Evolutionary conservation across 2,329 filamentous ascomycete species (phyloP).

Genomic region (Chrysoporthe puriensis): DNA sequence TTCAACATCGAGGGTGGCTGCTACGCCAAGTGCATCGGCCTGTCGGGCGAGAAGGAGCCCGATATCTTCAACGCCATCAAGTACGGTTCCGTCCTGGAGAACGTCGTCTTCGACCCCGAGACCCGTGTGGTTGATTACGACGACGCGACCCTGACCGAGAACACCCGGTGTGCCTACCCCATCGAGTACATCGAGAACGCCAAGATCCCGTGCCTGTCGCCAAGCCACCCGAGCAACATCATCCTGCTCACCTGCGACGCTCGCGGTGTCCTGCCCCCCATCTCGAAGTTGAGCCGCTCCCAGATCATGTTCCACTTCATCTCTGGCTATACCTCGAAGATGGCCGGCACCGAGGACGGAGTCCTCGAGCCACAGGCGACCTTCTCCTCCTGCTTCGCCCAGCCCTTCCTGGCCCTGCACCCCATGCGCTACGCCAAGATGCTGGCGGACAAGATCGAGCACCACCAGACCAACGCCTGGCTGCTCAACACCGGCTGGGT

Average conservation of each 20-base stretch:
- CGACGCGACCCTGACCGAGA: constrained; percentile 92
- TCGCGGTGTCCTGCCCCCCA: constrained; percentile 93
- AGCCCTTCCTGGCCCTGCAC: constrained; percentile 98
- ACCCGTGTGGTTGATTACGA: constrained; percentile 95
- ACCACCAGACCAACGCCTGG: constrained; percentile 96
- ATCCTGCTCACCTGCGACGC: constrained; percentile 98
- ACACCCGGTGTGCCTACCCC: constrained; percentile 97
- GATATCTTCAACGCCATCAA: constrained; percentile 96
- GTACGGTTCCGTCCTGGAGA: constrained; percentile 97
- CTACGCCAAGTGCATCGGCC: constrained; percentile 98
- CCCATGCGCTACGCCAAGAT: constrained; percentile 99
- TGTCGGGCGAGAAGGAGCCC: constrained; percentile 97
- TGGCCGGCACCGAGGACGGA: constrained; percentile 98
- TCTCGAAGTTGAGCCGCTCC: constrained; percentile 91
- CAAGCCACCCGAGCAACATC: constrained; percentile 93
- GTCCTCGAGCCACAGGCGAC: constrained; percentile 97
- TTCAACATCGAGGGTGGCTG: constrained; percentile 99
- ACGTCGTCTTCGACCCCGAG: constrained; percentile 93
- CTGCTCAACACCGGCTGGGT: constrained; percentile 98
- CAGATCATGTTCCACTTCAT: constrained; percentile 99
- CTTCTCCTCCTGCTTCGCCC: constrained; percentile 98
- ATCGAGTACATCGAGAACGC: constrained; percentile 99
- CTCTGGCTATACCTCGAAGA: constrained; percentile 99
- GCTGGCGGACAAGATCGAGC: constrained; percentile 96
- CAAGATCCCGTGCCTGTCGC: constrained; percentile 93